Evolutionary conservation across 2,329 filamentous ascomycete species (phyloP), one percentile per base, ranked within the genome.

Genomic region (Sclerotinia subarctica): DNA sequence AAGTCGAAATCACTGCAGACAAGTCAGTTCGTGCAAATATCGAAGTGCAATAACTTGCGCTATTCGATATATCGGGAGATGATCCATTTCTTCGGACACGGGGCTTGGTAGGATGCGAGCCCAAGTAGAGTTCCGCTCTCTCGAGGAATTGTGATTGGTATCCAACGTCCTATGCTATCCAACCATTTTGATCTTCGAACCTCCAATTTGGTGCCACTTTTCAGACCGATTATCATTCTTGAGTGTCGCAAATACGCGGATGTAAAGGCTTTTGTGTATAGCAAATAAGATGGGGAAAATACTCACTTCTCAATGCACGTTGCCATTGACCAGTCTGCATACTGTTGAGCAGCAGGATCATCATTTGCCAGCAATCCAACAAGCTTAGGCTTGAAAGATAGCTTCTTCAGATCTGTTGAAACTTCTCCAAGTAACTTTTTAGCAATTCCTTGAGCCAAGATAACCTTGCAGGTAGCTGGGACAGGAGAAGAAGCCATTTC

Each of bases 281-380:
- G 54, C 51, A 64, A 29, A 52, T 35, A 19, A 47, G 19, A 29
- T 29, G 51, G n/a, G n/a, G 42, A 21, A 66, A 21, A 29, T 51
- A 56, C 90, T 90, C 84, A 97, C 94, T 97, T 96, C 79, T 98
- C 94, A 79, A 89, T 86, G 80, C 93, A 97, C 5, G 95, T 97
- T 85, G 96, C 97, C 80, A 93, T 92, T 52, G 94, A 97, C 92
- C 93, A 97, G 79, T 97, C 92, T 66, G 95, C 95, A 78, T 99
- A 98, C 82, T 96, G 93, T 74, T 91, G 84, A 44, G 94, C 94
- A 51, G 93, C 92, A 42, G 94, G 93, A 80, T 99, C 95, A 72
- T 86, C 86, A 80, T 97, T 98, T 73, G 94, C 93, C 68, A 99
- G 84, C 80, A 97, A 97, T 69, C 94, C 95, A 56, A 94, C 91